Evolutionary conservation across 768 basidiomycete species (phyloP).

Genomic region (Coprinopsis cinerea): DNA sequence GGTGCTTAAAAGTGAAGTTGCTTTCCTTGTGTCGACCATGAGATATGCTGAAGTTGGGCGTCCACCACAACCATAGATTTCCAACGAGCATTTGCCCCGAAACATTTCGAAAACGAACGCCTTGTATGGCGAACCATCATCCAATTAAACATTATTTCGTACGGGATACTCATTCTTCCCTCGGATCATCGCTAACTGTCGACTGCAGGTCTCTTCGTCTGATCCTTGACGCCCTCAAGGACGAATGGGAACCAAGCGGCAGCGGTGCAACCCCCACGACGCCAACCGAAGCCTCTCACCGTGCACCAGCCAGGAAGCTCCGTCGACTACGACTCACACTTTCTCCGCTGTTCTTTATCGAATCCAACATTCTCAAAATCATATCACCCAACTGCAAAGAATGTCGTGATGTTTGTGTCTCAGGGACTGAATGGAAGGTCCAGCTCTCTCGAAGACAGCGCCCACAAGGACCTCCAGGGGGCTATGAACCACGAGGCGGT

Average conservation of each 20-base stretch:
- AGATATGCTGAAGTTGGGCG: too few relatives aligned
- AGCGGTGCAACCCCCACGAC: constrained; percentile 10
- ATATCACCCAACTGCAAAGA: constrained; percentile 41
- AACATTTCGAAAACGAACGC: constrained; percentile 52
- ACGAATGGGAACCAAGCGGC: constrained; percentile 32
- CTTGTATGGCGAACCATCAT: constrained; percentile 58
- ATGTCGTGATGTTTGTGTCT: constrained; percentile 40
- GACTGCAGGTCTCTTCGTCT: constrained; percentile 48
- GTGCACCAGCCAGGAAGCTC: constrained; percentile 21
- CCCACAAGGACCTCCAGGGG: background rate
- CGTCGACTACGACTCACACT: constrained; percentile 30
- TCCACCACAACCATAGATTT: constrained; percentile 45
- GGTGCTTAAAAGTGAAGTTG: constrained; percentile 37
- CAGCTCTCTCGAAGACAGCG: constrained; percentile 23
- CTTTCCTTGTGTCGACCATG: too few relatives aligned
- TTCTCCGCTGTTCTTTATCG: constrained; percentile 49
- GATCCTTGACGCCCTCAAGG: constrained; percentile 47
- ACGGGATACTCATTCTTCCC: background rate
- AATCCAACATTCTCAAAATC: constrained; percentile 44
- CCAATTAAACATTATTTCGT: constrained; percentile 67
- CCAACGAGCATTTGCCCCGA: constrained; percentile 59
- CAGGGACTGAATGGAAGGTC: constrained; percentile 55
- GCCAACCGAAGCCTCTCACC: constrained; percentile 12
- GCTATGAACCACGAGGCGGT: constrained; percentile 2
- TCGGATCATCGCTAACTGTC: background rate